Evolutionary conservation across 1,284 basidiomycete species (phyloP).

Genomic region (Trichosporon sp.): DNA sequence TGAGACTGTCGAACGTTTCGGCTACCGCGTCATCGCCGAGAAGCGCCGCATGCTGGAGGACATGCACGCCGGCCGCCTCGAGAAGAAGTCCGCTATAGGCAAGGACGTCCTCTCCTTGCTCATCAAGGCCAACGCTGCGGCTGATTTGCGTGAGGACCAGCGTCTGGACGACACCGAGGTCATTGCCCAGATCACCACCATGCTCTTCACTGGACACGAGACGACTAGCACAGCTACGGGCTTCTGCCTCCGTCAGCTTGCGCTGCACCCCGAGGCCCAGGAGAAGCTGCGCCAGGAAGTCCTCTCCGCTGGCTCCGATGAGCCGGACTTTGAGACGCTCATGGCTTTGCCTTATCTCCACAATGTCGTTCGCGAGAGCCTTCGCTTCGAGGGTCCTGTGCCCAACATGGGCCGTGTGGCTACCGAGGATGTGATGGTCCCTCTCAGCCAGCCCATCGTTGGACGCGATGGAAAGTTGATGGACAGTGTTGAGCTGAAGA

Average conservation of each 20-base stretch:
- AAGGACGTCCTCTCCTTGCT: conserved; percentile 50
- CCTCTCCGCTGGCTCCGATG: conserved; percentile 10
- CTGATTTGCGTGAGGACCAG: conserved; percentile 50
- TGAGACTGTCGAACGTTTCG: conserved; percentile 58
- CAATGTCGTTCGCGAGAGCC: conserved; percentile 61
- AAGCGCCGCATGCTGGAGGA: not conserved
- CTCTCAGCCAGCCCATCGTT: conserved; percentile 51
- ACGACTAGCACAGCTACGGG: conserved; percentile 59
- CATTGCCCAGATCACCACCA: conserved; percentile 68
- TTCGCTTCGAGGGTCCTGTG: conserved; percentile 63
- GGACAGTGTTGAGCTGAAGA: conserved; percentile 30
- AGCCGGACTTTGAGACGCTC: conserved; percentile 27
- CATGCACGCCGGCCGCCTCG: conserved; percentile 21
- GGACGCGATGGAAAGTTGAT: conserved; percentile 46
- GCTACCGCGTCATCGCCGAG: conserved; percentile 47
- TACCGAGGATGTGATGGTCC: conserved; percentile 58
- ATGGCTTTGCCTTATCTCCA: conserved; percentile 56
- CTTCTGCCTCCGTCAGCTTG: conserved; percentile 46
- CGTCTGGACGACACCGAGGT: conserved; percentile 62
- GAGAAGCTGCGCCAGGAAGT: conserved; percentile 55
- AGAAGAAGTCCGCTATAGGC: conserved; percentile 48
- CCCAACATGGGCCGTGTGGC: conserved; percentile 46
- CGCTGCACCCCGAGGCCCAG: conserved; percentile 54
- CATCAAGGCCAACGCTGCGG: conserved; percentile 60
- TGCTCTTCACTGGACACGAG: conserved; percentile 65